Percentiles rank a stretch among this genome's conserved stretches.
These are phyloP conservation scores for Penstemon barbatus DNA, from an alignment of 257 asterid species.

Conservation along the genomic window DNA sequence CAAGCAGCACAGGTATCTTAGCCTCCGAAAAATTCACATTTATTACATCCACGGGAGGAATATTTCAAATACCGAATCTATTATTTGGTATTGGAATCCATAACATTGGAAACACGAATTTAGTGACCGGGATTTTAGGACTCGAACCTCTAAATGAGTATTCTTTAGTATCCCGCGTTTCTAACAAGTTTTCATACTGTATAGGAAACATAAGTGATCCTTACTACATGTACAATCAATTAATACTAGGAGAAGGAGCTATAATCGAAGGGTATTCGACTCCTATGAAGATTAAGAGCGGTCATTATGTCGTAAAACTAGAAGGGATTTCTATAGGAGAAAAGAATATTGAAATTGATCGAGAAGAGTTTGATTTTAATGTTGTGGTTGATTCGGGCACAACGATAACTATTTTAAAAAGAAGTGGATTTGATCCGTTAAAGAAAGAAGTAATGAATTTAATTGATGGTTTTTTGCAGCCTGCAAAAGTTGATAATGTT, in stretches of 20 bases:
- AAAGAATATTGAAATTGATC: background rate
- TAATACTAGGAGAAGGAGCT: conserved; percentile 28
- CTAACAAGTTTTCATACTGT: conserved; percentile 32
- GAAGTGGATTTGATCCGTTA: background rate
- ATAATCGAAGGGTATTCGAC: conserved; percentile 27
- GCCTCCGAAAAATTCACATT: conserved; percentile 27
- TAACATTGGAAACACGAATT: background rate
- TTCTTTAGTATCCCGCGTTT: conserved; percentile 18
- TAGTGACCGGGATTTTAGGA: conserved; percentile 24
- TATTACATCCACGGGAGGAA: conserved; percentile 19
- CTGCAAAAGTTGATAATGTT: too few relatives aligned
- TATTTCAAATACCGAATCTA: background rate
- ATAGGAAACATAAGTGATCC: conserved; percentile 35
- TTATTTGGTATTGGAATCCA: conserved; percentile 26
- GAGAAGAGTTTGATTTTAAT: background rate
- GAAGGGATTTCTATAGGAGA: conserved; percentile 20
- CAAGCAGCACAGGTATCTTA: conserved; percentile 19
- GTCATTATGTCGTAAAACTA: conserved; percentile 13
- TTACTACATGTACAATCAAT: conserved; percentile 22
- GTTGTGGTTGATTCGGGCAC: conserved; percentile 5
- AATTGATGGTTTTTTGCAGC: background rate
- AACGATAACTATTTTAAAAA: background rate
- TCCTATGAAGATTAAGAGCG: background rate
- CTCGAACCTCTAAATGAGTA: conserved; percentile 14
- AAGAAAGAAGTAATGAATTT: background rate